A percentile compares a stretch with the other conserved stretches of the same genome.
These are phyloP conservation scores for Puccinia triticina DNA, from an alignment of 1,284 basidiomycete genomes.

Conservation along the genomic window DNA sequence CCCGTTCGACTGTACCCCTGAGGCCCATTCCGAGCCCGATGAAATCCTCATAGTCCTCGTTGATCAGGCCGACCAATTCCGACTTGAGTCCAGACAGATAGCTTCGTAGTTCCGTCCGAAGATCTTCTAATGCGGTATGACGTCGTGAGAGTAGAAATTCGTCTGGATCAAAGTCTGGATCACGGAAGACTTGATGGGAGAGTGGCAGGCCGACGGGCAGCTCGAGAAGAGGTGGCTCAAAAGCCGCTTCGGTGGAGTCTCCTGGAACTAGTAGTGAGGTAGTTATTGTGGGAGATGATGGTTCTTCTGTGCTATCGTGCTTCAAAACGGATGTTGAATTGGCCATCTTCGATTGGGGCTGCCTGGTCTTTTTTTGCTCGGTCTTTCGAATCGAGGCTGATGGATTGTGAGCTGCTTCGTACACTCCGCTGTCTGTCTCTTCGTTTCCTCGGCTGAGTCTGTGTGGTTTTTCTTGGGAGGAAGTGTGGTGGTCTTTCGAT, in stretches of 20 bases:
- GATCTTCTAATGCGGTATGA: slow-evolving; percentile 81
- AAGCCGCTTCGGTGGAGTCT: slow-evolving; percentile 22
- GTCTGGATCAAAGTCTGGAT: slow-evolving; percentile 73
- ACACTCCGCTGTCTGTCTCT: too few species aligned
- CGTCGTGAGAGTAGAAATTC: slow-evolving; percentile 83
- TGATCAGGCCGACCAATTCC: slow-evolving; percentile 90
- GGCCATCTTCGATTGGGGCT: slow-evolving; percentile 13
- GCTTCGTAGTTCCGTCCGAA: slow-evolving; percentile 80
- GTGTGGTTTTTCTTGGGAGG: too few species aligned
- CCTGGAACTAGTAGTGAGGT: slow-evolving; percentile 30
- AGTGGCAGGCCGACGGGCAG: slow-evolving; percentile 29
- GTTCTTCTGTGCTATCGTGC: neutral
- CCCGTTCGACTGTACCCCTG: slow-evolving; percentile 65
- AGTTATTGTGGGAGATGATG: neutral
- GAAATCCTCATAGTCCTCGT: slow-evolving; percentile 96
- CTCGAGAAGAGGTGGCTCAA: slow-evolving; percentile 5
- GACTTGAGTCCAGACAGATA: slow-evolving; percentile 82
- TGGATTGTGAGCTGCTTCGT: neutral
- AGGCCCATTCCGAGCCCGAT: slow-evolving; percentile 90
- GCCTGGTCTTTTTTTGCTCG: neutral
- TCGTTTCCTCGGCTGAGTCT: too few species aligned
- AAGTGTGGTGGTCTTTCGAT: too few species aligned
- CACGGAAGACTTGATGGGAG: slow-evolving; percentile 43
- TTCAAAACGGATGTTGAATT: neutral
- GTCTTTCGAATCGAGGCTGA: neutral